Conservation (phyloP, 805 yeast species). For the Yarrowia sp. region DNA sequence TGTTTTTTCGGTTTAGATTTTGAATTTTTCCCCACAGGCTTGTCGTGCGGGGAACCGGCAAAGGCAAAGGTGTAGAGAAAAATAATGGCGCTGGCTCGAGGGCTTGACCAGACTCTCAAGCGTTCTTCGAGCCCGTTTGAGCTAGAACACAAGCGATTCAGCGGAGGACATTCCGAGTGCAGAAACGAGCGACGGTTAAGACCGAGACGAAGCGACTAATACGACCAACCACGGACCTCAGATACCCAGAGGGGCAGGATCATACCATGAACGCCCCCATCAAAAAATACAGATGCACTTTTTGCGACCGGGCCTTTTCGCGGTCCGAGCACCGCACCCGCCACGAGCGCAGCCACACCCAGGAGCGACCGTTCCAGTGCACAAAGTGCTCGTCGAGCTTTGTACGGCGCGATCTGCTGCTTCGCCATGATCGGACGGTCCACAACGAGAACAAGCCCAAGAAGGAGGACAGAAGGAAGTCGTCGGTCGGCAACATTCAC, state of each 20-base stretch:
- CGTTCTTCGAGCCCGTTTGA: background rate
- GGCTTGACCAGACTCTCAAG: conserved; percentile 11
- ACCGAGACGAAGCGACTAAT: no score
- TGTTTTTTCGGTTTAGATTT: background rate
- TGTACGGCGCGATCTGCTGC: conserved; percentile 73
- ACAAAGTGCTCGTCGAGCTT: conserved; percentile 65
- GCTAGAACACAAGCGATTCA: no score
- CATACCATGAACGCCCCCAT: conserved; percentile 31
- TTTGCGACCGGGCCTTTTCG: conserved; percentile 77
- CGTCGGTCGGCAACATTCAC: background rate
- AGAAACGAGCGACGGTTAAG: no score
- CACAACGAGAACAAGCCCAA: conserved; percentile 41
- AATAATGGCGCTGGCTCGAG: background rate
- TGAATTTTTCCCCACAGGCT: conserved; percentile 23
- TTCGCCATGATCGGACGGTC: conserved; percentile 76
- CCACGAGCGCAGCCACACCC: conserved; percentile 77
- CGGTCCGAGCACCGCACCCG: conserved; percentile 74
- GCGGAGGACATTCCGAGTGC: no score
- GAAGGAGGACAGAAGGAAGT: conserved; percentile 15
- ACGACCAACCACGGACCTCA: no score
- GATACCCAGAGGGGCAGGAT: no score
- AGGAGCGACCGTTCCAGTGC: conserved; percentile 77
- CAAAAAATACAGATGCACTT: conserved; percentile 71
- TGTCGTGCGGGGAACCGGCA: conserved; percentile 23
- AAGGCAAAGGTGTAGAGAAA: conserved; percentile 11